Evolutionary conservation across 805 yeast genomes (phyloP), one percentile per base, ranked within the genome.

Genomic region (Helenozyma rhizophorensis): DNA sequence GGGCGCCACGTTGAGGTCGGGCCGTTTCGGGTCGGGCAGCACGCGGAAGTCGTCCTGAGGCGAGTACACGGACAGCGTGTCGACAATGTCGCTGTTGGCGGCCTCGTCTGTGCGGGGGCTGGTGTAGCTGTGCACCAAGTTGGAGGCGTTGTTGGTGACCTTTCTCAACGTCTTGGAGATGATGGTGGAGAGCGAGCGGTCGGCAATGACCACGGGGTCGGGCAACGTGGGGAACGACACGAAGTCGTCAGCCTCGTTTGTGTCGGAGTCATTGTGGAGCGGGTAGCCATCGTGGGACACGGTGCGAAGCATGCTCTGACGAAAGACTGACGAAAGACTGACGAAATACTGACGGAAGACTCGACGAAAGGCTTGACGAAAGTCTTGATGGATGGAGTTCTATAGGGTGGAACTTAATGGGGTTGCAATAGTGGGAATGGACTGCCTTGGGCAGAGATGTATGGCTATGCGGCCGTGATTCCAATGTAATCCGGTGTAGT

Each of bases 181-280:
- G 22, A 66, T 53, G 9, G 53, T 50, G 9, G 67, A 50, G 13
- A 66, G 40, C 5, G 68, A 56, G 37, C 55, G 53, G 33, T 55
- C 40, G 28, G 55, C 51, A 12, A 56, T 61, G 27, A 51, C 50
- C 33, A 64, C 62, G 2, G 71, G 70, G 46, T 66, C 70, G 6
- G 71, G 68, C 14, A 66, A 47, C 6, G 62, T 63, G 8, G 72
- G 72, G 32, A 66, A 66, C 22, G 70, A 65, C 25, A 57, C 56
- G 38, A 56, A 66, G 44, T 65, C 71, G 11, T 52, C 53, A 11
- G 28, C 32, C 14, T 27, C 33, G 19, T 17, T 17, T 10, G 25
- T 4, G 18, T 13, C 17, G 14, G 24, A 16, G 27, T 30, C 30
- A 25, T 31, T 35, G 15, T 25, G 14, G 32, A 27, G 25, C n/a